Evolutionary conservation across 1,139 yeast species (phyloP), one percentile per base, ranked within the genome.

Genomic region (Suhomyces yuchorum): DNA sequence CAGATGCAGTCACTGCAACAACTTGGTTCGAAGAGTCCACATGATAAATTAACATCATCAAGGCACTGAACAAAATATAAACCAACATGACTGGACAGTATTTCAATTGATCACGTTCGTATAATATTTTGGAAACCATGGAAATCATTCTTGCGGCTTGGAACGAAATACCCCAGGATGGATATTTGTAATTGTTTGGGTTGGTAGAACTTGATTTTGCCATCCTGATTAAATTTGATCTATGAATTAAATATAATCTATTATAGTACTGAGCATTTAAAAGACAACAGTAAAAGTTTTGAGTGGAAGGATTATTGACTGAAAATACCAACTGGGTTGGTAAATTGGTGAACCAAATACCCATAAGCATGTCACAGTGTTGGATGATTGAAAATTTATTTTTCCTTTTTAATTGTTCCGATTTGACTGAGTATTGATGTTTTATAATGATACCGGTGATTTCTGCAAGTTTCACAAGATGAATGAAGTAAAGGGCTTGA

Each of bases 91-190:
- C 81, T 23, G 87, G 85, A 60, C 84, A 74, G 58, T 77, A 76
- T 51, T 69, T 68, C 49, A 84, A 62, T 57, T 81, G 80, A 49
- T 78, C 76, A 43, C 78, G 73, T 40, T 78, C 80, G 33, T 78
- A 65, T 52, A 87, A 59, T 50, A 81, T 82, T 50, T 85, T 85
- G 40, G 82, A 71, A 46, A 87, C 84, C 51, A 83, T 75, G 6
- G 87, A 81, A 53, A 87, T 84, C 86, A 86, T 85, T 60, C 89
- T 82, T 1, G 95, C 90, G 0, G 96, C 90, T 63, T 87, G 92
- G 71, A 87, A 87, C 2, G 92, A 86, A 52, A 88, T 87, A 12
- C 93, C 91, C 87, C 93, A 84, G 7, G 90, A 82, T 1, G 93
- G 91, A 62, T 84, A 85, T 48, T 77, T 80, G 60, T 77, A 81